A percentile compares a stretch with the other conserved stretches of the same genome.
phyloP scores from a whole-genome alignment of 1,139 yeast species.

The Blastobotrys ciferrii region DNA sequence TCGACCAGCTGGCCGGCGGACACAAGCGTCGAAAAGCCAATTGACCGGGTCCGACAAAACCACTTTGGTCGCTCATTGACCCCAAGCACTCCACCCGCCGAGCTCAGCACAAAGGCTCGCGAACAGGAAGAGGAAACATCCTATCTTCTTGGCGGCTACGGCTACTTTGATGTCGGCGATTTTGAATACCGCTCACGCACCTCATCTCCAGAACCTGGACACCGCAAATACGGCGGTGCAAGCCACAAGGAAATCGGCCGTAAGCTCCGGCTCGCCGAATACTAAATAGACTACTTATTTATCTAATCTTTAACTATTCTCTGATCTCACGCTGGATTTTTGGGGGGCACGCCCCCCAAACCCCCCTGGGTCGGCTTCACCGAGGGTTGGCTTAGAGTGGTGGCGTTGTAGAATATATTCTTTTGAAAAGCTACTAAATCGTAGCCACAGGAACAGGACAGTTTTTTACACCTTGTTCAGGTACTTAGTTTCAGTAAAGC shows the following conservation, averaged over 20 bases:
- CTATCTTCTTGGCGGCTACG: conserved; percentile 75
- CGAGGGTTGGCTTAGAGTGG: too few species aligned
- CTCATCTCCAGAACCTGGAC: conserved; percentile 56
- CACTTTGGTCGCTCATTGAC: conserved; percentile 26
- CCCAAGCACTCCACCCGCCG: conserved; percentile 18
- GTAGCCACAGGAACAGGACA: too few species aligned
- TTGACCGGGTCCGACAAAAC: conserved; percentile 10
- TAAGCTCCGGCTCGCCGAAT: conserved; percentile 70
- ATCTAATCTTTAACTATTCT: too few species aligned
- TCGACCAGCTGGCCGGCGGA: conserved; percentile 12
- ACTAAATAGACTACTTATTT: conserved; percentile 38
- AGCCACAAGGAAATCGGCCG: conserved; percentile 56
- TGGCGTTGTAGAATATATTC: too few species aligned
- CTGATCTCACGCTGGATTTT: too few species aligned
- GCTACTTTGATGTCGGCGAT: conserved; percentile 71
- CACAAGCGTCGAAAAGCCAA: background rate
- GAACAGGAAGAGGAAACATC: conserved; percentile 36
- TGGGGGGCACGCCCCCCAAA: too few species aligned
- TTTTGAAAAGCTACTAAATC: too few species aligned
- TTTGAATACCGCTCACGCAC: conserved; percentile 63
- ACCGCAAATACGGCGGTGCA: conserved; percentile 35
- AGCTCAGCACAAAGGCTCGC: conserved; percentile 6
- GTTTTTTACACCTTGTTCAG: too few species aligned
- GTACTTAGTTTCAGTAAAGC: too few species aligned
- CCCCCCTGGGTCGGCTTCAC: too few species aligned